Evolutionary conservation across 768 basidiomycete species (phyloP).

Genomic region (Termitomyces sp.): DNA sequence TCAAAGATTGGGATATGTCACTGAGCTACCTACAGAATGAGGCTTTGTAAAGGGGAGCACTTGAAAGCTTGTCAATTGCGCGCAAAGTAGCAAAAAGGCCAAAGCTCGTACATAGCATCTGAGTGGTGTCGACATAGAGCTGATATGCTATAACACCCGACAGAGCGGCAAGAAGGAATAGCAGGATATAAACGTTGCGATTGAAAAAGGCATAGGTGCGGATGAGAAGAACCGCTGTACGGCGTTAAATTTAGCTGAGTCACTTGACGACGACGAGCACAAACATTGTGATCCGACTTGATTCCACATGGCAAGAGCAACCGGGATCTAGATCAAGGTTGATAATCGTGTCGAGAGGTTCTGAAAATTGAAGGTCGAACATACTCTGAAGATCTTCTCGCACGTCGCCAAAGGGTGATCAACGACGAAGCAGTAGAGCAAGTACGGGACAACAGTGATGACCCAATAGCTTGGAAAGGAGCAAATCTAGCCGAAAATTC

Average conservation of each 20-base stretch:
- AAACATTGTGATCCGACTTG: conserved; percentile 77
- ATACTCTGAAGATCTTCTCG: conserved; percentile 64
- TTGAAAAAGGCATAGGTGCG: conserved; percentile 87
- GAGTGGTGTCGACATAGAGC: conserved; percentile 70
- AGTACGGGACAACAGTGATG: conserved; percentile 70
- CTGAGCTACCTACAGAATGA: conserved; percentile 38
- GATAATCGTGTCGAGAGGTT: not conserved
- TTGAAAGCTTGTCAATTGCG: conserved; percentile 18
- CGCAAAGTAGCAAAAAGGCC: not conserved
- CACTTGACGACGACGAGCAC: conserved; percentile 12
- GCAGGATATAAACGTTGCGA: conserved; percentile 62
- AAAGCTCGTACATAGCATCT: conserved; percentile 57
- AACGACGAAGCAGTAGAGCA: conserved; percentile 69
- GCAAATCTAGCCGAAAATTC: conserved; percentile 9
- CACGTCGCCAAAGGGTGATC: conserved; percentile 63
- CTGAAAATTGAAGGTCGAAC: not conserved
- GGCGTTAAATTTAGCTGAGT: conserved; percentile 6
- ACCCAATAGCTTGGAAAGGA: conserved; percentile 65
- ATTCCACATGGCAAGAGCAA: conserved; percentile 82
- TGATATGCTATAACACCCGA: conserved; percentile 77
- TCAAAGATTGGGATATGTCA: not conserved
- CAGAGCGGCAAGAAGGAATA: conserved; percentile 57
- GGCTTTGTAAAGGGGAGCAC: conserved; percentile 64
- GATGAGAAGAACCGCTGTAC: conserved; percentile 68
- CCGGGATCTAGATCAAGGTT: conserved; percentile 51